Base-by-base conservation (phyloP, 352 stramenopile genomes). In the Globisporangium takayamanum region DNA sequence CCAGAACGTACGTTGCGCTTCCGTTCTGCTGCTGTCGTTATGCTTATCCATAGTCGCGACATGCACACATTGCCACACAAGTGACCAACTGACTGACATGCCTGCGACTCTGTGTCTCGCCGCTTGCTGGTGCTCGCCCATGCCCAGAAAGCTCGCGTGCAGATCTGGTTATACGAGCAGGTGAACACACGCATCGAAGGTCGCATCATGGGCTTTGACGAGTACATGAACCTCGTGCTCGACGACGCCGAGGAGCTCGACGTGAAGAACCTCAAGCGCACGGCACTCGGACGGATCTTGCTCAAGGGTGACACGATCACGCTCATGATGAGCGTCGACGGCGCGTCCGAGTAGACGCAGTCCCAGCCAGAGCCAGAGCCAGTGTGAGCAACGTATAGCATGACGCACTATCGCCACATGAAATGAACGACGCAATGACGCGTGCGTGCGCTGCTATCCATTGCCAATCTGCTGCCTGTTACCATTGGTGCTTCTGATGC, bases 141-240 rank as follows among this genome's bases (percentile, higher is more conserved):
- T 25, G 3, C 37, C 28, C 60, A 95, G 84, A 98, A 98, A 94
- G 95, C 88, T 28, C 78, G 96, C 52, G 95, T 99, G 47, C 94
- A 98, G 73, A 96, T 99, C 67, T 99, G 98, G 97, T 74, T 99
- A n/a, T 99, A 99, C 72, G 98, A 99, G 78, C 96, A 99, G 73
- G 96, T 97, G 47, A 95, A 92, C 69, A 98, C 97, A 73, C 76
- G 95, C 60, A 98, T 99, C 59, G 98, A 99, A 74, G 98, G 97
- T n/a, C 93, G 97, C 54, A 99, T 99, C 74, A 98, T 95, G 81
- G 94, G 95, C 50, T 98, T 98, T 70, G 95, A 98, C 72, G 95
- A 98, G 76, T 99, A 99, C 84, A 99, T 99, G 97, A 99, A 99
- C 80, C 82, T 99, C 47, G 96, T 99, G 41, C 82, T 99, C 64